Evolutionary conservation across 352 stramenopile genomes (phyloP).

Genomic region (Albugo candida): DNA sequence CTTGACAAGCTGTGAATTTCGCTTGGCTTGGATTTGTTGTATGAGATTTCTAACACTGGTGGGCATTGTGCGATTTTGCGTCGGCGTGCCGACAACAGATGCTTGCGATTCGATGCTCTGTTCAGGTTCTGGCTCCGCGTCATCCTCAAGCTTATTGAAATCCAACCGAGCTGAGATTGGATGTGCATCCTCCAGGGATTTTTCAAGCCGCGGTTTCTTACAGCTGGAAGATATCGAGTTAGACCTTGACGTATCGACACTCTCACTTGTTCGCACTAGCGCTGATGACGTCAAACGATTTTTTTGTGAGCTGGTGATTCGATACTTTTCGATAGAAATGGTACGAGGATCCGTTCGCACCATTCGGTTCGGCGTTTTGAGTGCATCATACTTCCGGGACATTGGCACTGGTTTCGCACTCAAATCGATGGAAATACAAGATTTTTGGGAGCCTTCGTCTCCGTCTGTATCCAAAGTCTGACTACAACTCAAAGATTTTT

Average conservation of each 20-base stretch:
- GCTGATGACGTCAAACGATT: constrained; percentile 20
- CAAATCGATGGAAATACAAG: too few species aligned
- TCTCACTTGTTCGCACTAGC: constrained; percentile 3
- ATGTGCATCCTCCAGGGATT: too few species aligned
- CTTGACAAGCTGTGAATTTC: constrained; percentile 10
- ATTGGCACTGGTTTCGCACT: constrained; percentile 1
- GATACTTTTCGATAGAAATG: constrained; percentile 78
- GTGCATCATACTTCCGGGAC: constrained; percentile 33
- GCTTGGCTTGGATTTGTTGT: constrained; percentile 16
- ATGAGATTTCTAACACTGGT: constrained; percentile 64
- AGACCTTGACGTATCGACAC: too few species aligned
- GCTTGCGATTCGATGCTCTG: neutral
- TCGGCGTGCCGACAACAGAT: neutral
- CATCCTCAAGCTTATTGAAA: constrained; percentile 13
- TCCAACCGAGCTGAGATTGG: neutral
- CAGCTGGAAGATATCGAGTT: too few species aligned
- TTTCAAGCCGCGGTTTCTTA: too few species aligned
- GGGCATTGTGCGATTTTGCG: constrained; percentile 22
- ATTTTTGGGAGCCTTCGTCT: too few species aligned
- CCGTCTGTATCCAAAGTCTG: too few species aligned
- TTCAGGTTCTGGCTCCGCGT: constrained; percentile 4
- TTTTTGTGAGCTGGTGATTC: constrained; percentile 48
- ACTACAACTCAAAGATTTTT: too few species aligned
- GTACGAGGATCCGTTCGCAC: constrained; percentile 68
- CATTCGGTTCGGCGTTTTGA: constrained; percentile 55